Evolutionary conservation across 2,329 filamentous ascomycete species (phyloP), one percentile per base, ranked within the genome.

Genomic region (Aspergillus sergii): DNA sequence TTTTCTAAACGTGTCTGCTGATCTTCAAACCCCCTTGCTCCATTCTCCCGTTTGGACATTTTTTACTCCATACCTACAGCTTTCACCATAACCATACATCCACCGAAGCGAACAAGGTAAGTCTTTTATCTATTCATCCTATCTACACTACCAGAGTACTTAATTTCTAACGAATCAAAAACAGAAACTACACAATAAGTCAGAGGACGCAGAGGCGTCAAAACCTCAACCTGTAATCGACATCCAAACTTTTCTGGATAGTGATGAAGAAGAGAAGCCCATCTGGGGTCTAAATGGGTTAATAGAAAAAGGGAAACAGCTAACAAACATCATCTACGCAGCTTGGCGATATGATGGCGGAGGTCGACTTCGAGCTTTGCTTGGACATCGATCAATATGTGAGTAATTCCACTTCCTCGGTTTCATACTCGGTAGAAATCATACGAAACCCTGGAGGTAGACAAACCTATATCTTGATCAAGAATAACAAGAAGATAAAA

Each of bases 291-390:
- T 14, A 26, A 16, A 9, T 28, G 7, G 6, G 14, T 14, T 16
- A 32, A 53, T 30, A 9, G 21, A 11, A 54, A 39, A 26, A 39
- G 34, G 1, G 32, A 19, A 39, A 26, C 6, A 7, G 14, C 51
- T 23, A 39, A 55, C n/a, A 2, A 34, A 41, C 9, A 21, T 23
- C 1, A 4, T 55, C 11, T 28, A 30, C 21, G 5, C 39, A 60
- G 43, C 39, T 32, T 21, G 8, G 14, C 57, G 58, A 45, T 7
- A 68, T 66, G 58, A 69, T 69, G 66, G 68, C 68, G 21, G 61
- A 61, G n/a, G 60, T 65, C 19, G 68, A 70, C n/a, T 61, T 70
- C 16, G 64, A 69, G 56, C 63, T 70, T 19, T 70, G 67, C 53
- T 59, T 68, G 1, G 28, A 63, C 28, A 60, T 70, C 34, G 63